These are phyloP conservation scores for Encephalitozoon hellem DNA, from an alignment of 371 early-diverging fungal genomes.

Conservation along the genomic window DNA sequence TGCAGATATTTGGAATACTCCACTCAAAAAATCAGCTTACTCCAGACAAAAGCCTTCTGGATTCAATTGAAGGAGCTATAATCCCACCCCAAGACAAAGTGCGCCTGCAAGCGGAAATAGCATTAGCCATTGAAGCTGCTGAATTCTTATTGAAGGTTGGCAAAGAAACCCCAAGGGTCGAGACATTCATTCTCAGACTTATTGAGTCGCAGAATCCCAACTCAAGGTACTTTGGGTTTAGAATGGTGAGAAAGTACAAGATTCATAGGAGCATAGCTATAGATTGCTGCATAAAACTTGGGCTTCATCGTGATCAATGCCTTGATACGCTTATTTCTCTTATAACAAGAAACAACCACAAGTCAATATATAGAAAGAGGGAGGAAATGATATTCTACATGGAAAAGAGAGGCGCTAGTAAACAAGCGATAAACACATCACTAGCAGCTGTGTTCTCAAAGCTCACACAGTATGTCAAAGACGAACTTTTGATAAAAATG, in stretches of 20 bases:
- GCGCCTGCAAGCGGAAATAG: slow-evolving; percentile 24
- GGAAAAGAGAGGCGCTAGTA: not conserved
- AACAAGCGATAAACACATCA: not conserved
- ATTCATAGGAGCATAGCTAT: slow-evolving; percentile 16
- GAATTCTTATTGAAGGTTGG: slow-evolving; percentile 6
- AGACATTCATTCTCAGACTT: slow-evolving; percentile 32
- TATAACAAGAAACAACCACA: slow-evolving; percentile 31
- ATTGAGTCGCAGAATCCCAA: slow-evolving; percentile 47
- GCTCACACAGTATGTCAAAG: slow-evolving; percentile 4
- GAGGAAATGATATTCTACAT: slow-evolving; percentile 29
- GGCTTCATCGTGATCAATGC: slow-evolving; percentile 4
- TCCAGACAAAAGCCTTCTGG: not conserved
- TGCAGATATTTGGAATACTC: slow-evolving; percentile 11
- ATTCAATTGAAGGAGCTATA: not conserved
- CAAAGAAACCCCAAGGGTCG: not conserved
- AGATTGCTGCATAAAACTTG: slow-evolving; percentile 14
- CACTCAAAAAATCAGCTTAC: not conserved
- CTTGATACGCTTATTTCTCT: slow-evolving; percentile 1
- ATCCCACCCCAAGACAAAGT: not conserved
- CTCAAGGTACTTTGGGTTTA: slow-evolving; percentile 36
- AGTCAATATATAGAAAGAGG: slow-evolving; percentile 27
- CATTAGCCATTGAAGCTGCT: slow-evolving; percentile 13
- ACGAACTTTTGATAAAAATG: slow-evolving; percentile 25
- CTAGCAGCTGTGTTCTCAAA: not conserved
- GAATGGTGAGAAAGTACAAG: slow-evolving; percentile 10